Base-by-base conservation (phyloP, 2,329 filamentous ascomycete species). In the Xylaria sp. region DNA sequence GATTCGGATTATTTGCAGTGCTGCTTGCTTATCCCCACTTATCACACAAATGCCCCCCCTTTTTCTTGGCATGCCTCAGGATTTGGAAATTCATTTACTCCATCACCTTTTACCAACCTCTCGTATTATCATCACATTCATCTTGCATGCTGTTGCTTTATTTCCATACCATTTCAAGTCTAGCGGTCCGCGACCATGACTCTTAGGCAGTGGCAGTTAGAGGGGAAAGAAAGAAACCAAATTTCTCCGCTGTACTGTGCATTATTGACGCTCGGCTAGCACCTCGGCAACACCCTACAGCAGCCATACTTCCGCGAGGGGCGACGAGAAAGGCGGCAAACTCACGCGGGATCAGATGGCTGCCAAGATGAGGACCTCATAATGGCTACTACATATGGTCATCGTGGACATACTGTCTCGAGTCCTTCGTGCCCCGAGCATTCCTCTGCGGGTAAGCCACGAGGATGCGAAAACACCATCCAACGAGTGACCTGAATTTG, bases 91-190 rank as follows among this genome's bases (percentile, higher is more conserved):
- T 35, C 23, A 13, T 65, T 65, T 60, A 37, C 57, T 51, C 42
- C 55, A 53, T 65, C 62, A 57, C 57, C 42, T 61, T 47, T 23
- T 48, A 60, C 67, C 64, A 67, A n/a, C 67, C 67, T 69, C 67
- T 67, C 60, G 47, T 50, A 63, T 63, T 63, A 55, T 63, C 42
- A 58, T 44, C 60, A 44, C 29, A 13, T 50, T 51, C 21, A 37
- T 53, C 62, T 65, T 35, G 23, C 47, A 60, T 58, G 29, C 29
- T 35, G n/a, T 23, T 35, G n/a, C n/a, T 51, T 54, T 64, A 13
- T 53, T 53, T 27, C 60, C 40, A 29, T 40, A 23, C 65, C 40
- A 59, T 54, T 58, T 27, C 25, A 35, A 55, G 61, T 29, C 57
- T 65, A 68, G 61, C 35, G 57, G 47, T 25, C 25, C 42, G 25